Conservation (phyloP, 441 rosid species). For the Cnidoscolus chayamansa region DNA sequence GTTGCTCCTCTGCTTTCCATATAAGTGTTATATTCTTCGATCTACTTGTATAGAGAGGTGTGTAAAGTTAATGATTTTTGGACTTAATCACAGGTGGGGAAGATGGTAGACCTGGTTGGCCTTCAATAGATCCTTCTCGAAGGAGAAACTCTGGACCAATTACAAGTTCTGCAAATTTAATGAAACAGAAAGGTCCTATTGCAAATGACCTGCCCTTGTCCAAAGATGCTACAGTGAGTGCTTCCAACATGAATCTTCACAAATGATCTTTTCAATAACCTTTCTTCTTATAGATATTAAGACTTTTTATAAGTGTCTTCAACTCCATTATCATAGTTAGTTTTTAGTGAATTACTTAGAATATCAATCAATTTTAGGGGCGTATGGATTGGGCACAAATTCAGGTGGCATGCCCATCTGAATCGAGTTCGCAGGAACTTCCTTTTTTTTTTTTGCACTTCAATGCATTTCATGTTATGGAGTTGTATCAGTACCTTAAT, state of each 20-base stretch:
- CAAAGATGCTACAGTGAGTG: slow-evolving; percentile 63
- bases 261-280: not conserved
- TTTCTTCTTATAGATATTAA: not conserved
- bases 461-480: no score
- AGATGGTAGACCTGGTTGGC: slow-evolving; percentile 68
- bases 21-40: not conserved
- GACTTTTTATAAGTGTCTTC: not conserved
- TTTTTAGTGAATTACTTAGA: not conserved
- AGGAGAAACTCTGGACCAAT: slow-evolving; percentile 69
- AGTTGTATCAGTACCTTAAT: not conserved
- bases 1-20: slow-evolving; percentile 23
- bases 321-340: not conserved
- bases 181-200: slow-evolving; percentile 66
- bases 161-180: slow-evolving; percentile 46
- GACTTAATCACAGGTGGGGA: slow-evolving; percentile 49
- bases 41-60: not conserved
- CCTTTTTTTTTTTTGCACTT: not conserved
- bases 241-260: slow-evolving; percentile 7
- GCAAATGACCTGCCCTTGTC: slow-evolving; percentile 55
- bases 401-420: not conserved
- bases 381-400: not conserved
- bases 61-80: not conserved
- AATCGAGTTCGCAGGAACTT: not conserved
- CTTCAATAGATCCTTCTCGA: slow-evolving; percentile 54
- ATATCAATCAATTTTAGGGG: not conserved